Conservation (phyloP, 768 basidiomycete species). For the Galerina marginata region DNA sequence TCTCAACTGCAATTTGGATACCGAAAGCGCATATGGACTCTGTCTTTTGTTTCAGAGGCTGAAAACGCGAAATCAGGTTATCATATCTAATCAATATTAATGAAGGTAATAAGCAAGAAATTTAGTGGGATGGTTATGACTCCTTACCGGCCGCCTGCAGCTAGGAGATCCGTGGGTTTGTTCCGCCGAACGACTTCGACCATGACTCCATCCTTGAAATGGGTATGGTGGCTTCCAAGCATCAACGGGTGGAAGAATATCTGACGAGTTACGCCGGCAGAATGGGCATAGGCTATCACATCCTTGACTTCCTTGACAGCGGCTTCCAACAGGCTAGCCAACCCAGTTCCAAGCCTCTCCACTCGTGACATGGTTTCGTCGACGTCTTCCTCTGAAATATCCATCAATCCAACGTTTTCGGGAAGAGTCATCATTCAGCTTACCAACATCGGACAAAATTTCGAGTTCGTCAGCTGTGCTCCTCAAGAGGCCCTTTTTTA, state of each 20-base stretch:
- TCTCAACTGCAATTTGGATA: slow-evolving; percentile 79
- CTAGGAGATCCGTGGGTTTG: slow-evolving; percentile 73
- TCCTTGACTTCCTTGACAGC: slow-evolving; percentile 66
- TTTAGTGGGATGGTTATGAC: background rate
- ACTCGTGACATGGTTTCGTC: slow-evolving; percentile 60
- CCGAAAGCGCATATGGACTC: slow-evolving; percentile 71
- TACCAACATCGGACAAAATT: slow-evolving; percentile 65
- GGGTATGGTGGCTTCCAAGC: slow-evolving; percentile 64
- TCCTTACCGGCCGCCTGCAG: slow-evolving; percentile 79
- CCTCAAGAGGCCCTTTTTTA: slow-evolving; percentile 73
- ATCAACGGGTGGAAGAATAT: slow-evolving; percentile 78
- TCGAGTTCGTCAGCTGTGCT: slow-evolving; percentile 79
- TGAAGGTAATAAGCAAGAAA: slow-evolving; percentile 2
- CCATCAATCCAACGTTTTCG: background rate
- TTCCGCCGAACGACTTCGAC: slow-evolving; percentile 74
- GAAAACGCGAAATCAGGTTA: slow-evolving; percentile 64
- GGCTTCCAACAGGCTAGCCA: slow-evolving; percentile 54
- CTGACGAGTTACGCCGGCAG: slow-evolving; percentile 66
- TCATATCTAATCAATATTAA: slow-evolving; percentile 61
- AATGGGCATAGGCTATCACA: slow-evolving; percentile 61
- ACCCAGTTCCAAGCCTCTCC: slow-evolving; percentile 62
- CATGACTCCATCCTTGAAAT: slow-evolving; percentile 77
- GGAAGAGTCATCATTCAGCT: slow-evolving; percentile 16
- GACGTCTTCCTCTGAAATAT: slow-evolving; percentile 61
- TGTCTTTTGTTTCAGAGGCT: slow-evolving; percentile 55